These are phyloP conservation scores for Novymonas esmeraldas DNA, from an alignment of 208 protist genomes.

Conservation along the genomic window DNA sequence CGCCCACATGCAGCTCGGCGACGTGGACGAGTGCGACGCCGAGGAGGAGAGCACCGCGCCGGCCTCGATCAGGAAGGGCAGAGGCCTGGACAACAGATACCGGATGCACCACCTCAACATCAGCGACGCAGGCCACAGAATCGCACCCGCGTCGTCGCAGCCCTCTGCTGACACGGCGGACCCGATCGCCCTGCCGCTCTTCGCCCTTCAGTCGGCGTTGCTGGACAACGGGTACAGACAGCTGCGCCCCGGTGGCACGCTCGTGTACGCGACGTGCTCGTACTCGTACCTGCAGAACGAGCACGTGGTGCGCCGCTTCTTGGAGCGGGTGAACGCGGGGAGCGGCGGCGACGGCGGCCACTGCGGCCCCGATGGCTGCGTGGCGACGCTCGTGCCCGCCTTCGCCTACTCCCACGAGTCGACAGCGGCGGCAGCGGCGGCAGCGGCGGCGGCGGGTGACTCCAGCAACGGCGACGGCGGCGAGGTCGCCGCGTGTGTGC, in stretches of 20 bases:
- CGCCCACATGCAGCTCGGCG: constrained; percentile 54
- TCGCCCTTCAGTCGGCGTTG: constrained; percentile 67
- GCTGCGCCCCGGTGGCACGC: constrained; percentile 73
- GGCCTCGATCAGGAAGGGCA: constrained; percentile 12
- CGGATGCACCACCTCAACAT: constrained; percentile 65
- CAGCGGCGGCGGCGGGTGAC: neutral
- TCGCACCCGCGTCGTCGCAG: neutral
- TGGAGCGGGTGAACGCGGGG: constrained; percentile 35
- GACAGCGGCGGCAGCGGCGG: neutral
- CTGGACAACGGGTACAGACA: constrained; percentile 75
- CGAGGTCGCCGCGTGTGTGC: constrained; percentile 17
- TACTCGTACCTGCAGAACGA: constrained; percentile 92
- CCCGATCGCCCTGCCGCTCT: no score
- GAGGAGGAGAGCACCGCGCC: neutral
- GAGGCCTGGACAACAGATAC: constrained; percentile 60
- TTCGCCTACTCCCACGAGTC: constrained; percentile 37
- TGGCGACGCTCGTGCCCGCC: constrained; percentile 19
- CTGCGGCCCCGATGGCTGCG: neutral
- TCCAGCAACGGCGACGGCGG: neutral
- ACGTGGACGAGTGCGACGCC: neutral
- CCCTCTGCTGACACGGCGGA: no score
- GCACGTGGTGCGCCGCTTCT: constrained; percentile 72
- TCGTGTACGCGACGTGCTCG: constrained; percentile 95
- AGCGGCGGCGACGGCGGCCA: neutral
- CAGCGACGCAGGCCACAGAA: neutral